Base-by-base conservation (phyloP, 2,329 filamentous ascomycete genomes). In the Gremmenia infestans region DNA sequence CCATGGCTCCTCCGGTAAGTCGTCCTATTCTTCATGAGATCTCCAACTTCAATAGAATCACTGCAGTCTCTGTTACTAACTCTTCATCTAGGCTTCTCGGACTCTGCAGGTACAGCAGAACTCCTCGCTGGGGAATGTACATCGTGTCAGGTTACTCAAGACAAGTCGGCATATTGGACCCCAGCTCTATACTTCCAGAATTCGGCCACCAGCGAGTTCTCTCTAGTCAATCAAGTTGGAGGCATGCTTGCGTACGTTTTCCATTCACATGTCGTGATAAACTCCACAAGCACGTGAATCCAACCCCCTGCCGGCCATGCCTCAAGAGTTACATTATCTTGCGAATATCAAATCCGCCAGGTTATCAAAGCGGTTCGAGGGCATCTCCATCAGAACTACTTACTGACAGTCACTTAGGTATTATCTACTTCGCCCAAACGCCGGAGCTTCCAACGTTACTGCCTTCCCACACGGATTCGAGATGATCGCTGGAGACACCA, bases 221-320 rank as follows among this genome's bases (percentile, higher is more conserved):
- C 88, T 65, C 71, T 88, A 55, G 89, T 96, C 47, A 72, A 80
- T 1, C 85, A 94, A 70, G 81, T 87, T 50, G 90, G 91, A 59
- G 90, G 91, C 60, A 90, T 95, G 82, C 83, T 95, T 68, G 88
- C 87, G 84, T 93, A 80, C 78, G 87, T 86, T 19, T 7, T 23
- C 17, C 17, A 47, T 28, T 22, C 22, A 23, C 12, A 2, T 22
- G n/a, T 45, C 3, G 17, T 45, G 17, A 2, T 28, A 2, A 8
- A 11, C 1, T 32, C 11, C 28, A 32, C 28, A 9, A 8, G 8
- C 28, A 32, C 28, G 28, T 32, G 28, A 4, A 11, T 9, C 19
- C 19, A 2, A 1, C 19, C 19, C 19, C 19, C 19, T 19, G 2
- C 19, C 19, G 19, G 19, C 19, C 19, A 32, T 11, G 28, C 28